These are phyloP conservation scores for Stropharia rugosoannulata DNA, from an alignment of 768 basidiomycete genomes.

Conservation along the genomic window DNA sequence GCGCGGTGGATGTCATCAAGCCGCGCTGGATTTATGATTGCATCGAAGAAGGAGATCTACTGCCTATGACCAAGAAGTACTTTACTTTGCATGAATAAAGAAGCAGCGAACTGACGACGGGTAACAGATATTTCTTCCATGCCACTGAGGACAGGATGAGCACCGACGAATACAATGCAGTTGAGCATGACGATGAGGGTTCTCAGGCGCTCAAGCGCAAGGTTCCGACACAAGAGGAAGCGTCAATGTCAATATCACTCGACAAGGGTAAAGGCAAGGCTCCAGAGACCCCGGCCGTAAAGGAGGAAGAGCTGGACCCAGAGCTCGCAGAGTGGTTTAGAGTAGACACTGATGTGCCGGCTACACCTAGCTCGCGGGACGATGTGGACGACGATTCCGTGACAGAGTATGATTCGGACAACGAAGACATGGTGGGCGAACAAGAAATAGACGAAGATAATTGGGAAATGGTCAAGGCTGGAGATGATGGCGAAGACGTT, in stretches of 20 bases:
- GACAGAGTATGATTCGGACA: slow-evolving; percentile 70
- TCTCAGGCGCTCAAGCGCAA: not conserved
- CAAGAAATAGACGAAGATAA: slow-evolving; percentile 31
- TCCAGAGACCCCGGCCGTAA: slow-evolving; percentile 9
- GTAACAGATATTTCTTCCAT: slow-evolving; percentile 74
- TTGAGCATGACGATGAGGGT: slow-evolving; percentile 29
- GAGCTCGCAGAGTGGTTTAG: slow-evolving; percentile 61
- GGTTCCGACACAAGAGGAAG: slow-evolving; percentile 11
- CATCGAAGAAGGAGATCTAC: slow-evolving; percentile 50
- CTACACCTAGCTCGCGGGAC: slow-evolving; percentile 17
- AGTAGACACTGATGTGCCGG: slow-evolving; percentile 36
- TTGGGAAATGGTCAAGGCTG: slow-evolving; percentile 36
- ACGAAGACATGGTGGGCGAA: slow-evolving; percentile 47
- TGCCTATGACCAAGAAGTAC: slow-evolving; percentile 72
- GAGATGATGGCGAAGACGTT: not conserved
- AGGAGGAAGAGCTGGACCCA: slow-evolving; percentile 39
- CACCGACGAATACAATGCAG: slow-evolving; percentile 45
- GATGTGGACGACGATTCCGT: slow-evolving; percentile 49
- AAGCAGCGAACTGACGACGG: not conserved
- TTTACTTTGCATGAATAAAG: not conserved
- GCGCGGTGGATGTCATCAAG: slow-evolving; percentile 66
- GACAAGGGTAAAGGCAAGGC: slow-evolving; percentile 11
- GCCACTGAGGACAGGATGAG: slow-evolving; percentile 52
- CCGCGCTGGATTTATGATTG: slow-evolving; percentile 86
- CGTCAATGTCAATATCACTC: slow-evolving; percentile 7